Conservation (phyloP, 2,329 filamentous ascomycete species). For the Pseudogymnoascus sp. region DNA sequence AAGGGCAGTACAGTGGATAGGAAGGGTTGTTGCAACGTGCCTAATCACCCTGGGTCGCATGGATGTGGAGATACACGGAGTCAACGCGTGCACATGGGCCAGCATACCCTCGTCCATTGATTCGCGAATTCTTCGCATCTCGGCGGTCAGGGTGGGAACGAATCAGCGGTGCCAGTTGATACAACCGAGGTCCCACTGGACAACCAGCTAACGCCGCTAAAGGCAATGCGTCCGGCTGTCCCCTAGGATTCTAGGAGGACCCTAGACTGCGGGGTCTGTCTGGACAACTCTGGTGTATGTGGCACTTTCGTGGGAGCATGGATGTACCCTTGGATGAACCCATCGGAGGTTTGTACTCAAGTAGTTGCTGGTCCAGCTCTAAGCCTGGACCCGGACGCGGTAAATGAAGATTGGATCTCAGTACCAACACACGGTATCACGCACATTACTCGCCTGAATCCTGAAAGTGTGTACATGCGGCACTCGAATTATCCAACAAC, state of each 20-base stretch:
- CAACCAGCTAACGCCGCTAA: neutral
- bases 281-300: neutral
- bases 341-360: neutral
- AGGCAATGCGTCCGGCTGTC: neutral
- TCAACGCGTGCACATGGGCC: neutral
- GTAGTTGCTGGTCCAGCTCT: neutral
- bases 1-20: neutral
- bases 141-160: neutral
- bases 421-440: neutral
- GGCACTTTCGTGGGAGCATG: neutral
- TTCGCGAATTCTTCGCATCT: conserved; percentile 1
- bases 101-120: conserved; percentile 3
- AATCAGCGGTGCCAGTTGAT: neutral
- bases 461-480: neutral
- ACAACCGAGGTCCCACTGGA: conserved; percentile 1
- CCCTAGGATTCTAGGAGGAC: neutral
- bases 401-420: neutral
- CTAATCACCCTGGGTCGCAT: conserved; percentile 3
- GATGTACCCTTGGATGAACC: neutral
- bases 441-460: neutral
- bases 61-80: conserved; percentile 4
- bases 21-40: neutral
- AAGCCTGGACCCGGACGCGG: conserved; percentile 2
- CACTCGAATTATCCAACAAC: neutral
- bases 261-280: neutral